These are phyloP conservation scores for Phoma sp. DNA, from an alignment of 2,329 filamentous ascomycete species.

Conservation along the genomic window DNA sequence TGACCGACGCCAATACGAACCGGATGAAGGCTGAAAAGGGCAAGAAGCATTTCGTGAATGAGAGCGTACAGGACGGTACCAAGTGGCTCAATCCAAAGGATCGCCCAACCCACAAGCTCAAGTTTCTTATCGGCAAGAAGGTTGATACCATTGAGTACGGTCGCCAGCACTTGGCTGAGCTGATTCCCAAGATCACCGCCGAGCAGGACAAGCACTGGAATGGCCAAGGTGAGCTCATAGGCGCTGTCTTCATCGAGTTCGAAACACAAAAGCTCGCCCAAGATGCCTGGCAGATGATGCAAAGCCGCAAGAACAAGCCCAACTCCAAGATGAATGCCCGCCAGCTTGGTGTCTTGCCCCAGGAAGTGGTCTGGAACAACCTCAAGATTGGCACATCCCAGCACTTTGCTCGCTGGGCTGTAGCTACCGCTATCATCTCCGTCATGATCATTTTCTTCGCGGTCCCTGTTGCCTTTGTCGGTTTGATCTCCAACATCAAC, in stretches of 20 bases:
- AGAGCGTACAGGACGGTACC: conserved; percentile 52
- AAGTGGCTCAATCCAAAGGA: conserved; percentile 52
- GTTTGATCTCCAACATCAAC: conserved; percentile 55
- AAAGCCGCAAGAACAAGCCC: conserved; percentile 44
- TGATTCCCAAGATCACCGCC: conserved; percentile 73
- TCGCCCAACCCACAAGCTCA: conserved; percentile 51
- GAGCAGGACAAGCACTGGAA: conserved; percentile 72
- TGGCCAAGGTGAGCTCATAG: conserved; percentile 71
- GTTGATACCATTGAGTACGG: conserved; percentile 84
- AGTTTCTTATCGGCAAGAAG: conserved; percentile 53
- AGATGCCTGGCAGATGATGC: conserved; percentile 75
- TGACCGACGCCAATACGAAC: conserved; percentile 66
- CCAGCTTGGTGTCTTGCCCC: conserved; percentile 53
- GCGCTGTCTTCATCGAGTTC: conserved; percentile 90
- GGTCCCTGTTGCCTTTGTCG: conserved; percentile 55
- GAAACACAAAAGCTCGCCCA: conserved; percentile 82
- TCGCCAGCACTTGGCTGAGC: conserved; percentile 74
- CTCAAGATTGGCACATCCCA: conserved; percentile 49
- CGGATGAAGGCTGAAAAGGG: conserved; percentile 69
- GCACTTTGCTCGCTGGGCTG: conserved; percentile 37
- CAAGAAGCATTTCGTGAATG: conserved; percentile 54
- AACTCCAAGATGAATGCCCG: conserved; percentile 49
- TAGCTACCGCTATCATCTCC: conserved; percentile 50
- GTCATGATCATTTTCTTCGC: conserved; percentile 57
- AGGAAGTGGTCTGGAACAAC: conserved; percentile 58